phyloP scores from a whole-genome alignment of 257 asterid species.

The Handroanthus guayacan region DNA sequence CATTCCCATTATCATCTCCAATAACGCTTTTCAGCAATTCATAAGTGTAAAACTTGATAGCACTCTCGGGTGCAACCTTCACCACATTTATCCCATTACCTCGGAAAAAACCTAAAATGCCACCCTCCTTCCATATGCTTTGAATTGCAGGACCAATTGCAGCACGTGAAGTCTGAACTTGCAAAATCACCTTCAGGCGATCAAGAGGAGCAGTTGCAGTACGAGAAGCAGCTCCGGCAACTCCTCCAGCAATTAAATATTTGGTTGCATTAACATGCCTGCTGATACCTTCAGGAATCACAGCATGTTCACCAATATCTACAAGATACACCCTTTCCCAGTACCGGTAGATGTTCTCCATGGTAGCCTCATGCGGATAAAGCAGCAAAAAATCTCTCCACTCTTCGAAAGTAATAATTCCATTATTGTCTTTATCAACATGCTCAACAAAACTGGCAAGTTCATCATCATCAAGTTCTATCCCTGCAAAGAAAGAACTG shows the following conservation, averaged over 20 bases:
- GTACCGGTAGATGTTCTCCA: conserved; percentile 86
- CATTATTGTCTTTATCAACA: conserved; percentile 93
- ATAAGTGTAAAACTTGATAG: conserved; percentile 87
- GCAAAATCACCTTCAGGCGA: conserved; percentile 85
- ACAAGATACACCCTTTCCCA: conserved; percentile 95
- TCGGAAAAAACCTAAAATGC: conserved; percentile 73
- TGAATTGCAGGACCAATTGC: conserved; percentile 66
- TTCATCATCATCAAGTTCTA: conserved; percentile 87
- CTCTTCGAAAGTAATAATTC: conserved; percentile 94
- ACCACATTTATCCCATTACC: conserved; percentile 93
- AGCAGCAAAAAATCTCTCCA: conserved; percentile 97
- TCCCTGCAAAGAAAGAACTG: conserved; percentile 85
- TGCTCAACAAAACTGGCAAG: conserved; percentile 97
- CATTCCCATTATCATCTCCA: conserved; percentile 59
- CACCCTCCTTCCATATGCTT: conserved; percentile 79
- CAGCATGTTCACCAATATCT: conserved; percentile 95
- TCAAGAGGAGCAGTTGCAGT: conserved; percentile 97
- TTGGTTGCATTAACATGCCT: conserved; percentile 83
- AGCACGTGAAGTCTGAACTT: conserved; percentile 88
- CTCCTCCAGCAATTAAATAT: conserved; percentile 93
- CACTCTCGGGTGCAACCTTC: conserved; percentile 99
- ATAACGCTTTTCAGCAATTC: conserved; percentile 76
- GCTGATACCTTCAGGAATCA: conserved; percentile 94
- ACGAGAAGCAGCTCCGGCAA: conserved; percentile 98
- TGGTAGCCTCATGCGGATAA: conserved; percentile 94